Base-by-base conservation (phyloP, 2,329 filamentous ascomycete species). In the Aspergillus cejpii region DNA sequence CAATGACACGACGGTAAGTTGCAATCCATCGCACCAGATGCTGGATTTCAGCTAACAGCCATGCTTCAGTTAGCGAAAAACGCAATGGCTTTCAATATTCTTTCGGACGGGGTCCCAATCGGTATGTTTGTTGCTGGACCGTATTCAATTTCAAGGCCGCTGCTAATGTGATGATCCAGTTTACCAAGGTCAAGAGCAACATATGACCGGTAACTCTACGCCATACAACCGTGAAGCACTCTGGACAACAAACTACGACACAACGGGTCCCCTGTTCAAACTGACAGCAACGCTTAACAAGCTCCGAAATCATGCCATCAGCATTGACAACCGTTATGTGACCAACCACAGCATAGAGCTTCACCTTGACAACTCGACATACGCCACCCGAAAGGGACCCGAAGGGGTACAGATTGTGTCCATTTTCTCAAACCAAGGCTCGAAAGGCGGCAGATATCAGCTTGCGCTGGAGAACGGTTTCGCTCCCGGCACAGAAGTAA, bases 131-230 rank as follows among this genome's bases (percentile, higher is more conserved):
- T 17, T 39, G 12, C 1, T 10, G 12, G 15, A 4, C 28, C 26
- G 11, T 23, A 2, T 21, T 5, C 5, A 33, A 14, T 10, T 27
- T 10, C 8, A 23, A 23, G 8, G 31, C 11, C 17, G 12, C 8
- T n/a, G 15, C 28, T 38, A 40, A 24, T 14, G 23, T 8, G 12
- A 8, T 20, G 8, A 5, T n/a, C 12, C 14, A 50, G 69, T 83
- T 28, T 84, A 83, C 61, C 73, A 81, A 54, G 80, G 80, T 23
- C 78, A 80, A 47, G 81, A 84, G 62, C 80, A 84, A 56, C 76
- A 75, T 43, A 78, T 74, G 57, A 56, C 67, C 1, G 74, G 74
- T 20, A 68, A 67, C n/a, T 67, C 60, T 27, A 59, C 59, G 27
- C 77, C 77, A 3, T 65, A 69, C 0, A 70, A 69, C 36, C 75